Base-by-base conservation (phyloP, 306 rosid species). In the Corylus avellana region DNA sequence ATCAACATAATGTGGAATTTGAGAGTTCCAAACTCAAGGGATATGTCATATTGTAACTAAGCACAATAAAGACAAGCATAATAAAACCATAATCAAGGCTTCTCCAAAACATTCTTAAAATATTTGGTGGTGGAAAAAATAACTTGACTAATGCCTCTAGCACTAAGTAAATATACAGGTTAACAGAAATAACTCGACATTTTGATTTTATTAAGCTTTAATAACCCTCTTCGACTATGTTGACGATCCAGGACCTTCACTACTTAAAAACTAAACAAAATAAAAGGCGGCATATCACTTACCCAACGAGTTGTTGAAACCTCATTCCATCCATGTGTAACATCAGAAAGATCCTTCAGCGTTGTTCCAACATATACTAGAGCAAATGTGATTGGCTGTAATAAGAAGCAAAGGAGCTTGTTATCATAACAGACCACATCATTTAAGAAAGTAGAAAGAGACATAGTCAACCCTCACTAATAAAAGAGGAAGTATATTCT, bases 281-380 rank as follows among this genome's bases (percentile, higher is more conserved):
- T 37, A 80, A 12, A 74, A 62, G 72, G 77, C 32, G 27, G 68
- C 57, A 56, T 12, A 46, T 35, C 18, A 59, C 75, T 79, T 84
- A 89, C 97, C 89, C 84, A 88, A 51, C 82, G 88, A 76, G 80
- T 63, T 76, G 85, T 84, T 47, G 92, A 88, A 75, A 87, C 56
- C 81, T 88, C 88, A 72, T 73, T 69, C 97, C 92, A 88, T 69
- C 86, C 91, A 70, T 90, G 88, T 35, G 86, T 85, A 12, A 90
- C 86, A 61, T 82, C 91, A 37, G 89, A 85, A 70, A 92, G 89
- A 81, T 89, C 89, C 84, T 90, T 84, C 20, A 92, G 72, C 42
- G 97, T 87, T 79, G 85, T 86, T 83, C 90, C 90, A 64, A 90
- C 75, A 75, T 90, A 90, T 61, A 84, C 88, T 46, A 83, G 83